Base-by-base conservation (phyloP, 331 rosid genomes). In the Quercus phellos region DNA sequence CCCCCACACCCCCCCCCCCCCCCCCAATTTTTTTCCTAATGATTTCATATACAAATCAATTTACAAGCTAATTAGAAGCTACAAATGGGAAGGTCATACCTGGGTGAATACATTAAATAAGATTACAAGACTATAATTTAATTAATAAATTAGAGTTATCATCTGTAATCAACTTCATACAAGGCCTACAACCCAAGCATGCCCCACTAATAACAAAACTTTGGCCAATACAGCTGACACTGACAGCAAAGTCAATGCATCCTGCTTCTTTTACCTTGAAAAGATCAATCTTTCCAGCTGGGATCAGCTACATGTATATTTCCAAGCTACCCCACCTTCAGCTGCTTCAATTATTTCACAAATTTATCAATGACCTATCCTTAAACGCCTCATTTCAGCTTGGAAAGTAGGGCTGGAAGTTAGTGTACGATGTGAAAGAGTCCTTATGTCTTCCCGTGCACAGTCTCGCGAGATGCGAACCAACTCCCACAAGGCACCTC, bases 401-500 rank as follows among this genome's bases (percentile, higher is more conserved):
- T 90, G 92, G 90, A 95, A 93, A 72, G 92, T 74, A 19, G 99
- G 94, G 82, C 94, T 91, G 51, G 92, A 87, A 70, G 81, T 76
- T 70, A 93, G 79, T 2, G 97, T 93, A 82, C 96, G 90, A 85
- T 88, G 94, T 16, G 99, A 94, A 51, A 95, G 98, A 77, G 83
- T 90, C 82, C 94, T 91, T 78, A 93, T 90, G 84, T 95, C 99
- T 87, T 95, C 97, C 35, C 96, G 85, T 19, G 98, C 83, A 84
- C 99, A 95, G 74, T 95, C 98, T 71, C 89, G 91, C 0, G 98
- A 88, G 78, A 95, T 88, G 58, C 93, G 98, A 43, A 91, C 96
- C 74, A 95, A 88, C 88, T 95, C 99, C 99, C 96, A 91, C 63
- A 95, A 73, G 64, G 99, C 97, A 21, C 99, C 99, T 38, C 88